Evolutionary conservation across 2,329 filamentous ascomycete species (phyloP), one percentile per base, ranked within the genome.

Genomic region (Clarireedia sp.): DNA sequence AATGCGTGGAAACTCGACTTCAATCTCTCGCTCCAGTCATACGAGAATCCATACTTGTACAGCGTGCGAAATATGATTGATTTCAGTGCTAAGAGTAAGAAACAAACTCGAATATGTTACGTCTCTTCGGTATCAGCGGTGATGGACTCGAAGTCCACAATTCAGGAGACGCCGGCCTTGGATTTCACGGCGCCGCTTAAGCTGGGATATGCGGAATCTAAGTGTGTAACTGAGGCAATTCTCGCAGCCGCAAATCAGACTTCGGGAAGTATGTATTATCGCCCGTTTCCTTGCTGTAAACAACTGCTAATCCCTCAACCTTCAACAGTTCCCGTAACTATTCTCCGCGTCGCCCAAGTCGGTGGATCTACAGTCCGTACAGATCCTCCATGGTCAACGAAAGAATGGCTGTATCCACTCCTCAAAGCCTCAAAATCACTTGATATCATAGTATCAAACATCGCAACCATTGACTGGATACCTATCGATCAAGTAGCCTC

Each of bases 401-500:
- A 78, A 12, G 81, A 85, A 59, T 83, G 79, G 76, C 43, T 78
- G 1, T 75, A 75, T 1, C 62, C 67, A 3, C 57, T 65, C 3
- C 61, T 77, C 3, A 70, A 71, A 0, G 37, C 63, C 4, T 48
- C 46, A 2, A 37, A 48, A 33, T 19, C 29, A 14, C 46, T 48
- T 7, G 3, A 33, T 23, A 9, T 37, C 29, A 23, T 37, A 12
- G 8, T 17, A 10, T 38, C 29, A 2, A 37, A 48, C 8, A n/a
- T 48, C 3, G 59, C 57, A 2, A 61, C 71, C n/a, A 61, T 76
- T 3, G 71, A 75, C 52, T 77, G 74, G 74, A 57, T 77, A 2
- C 74, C 74, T 0, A 68, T 74, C 10, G 74, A 77, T 51, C 17
- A 23, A 21, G 46, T 37, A 2, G 10, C 26, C 3, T 19, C 14